Base-by-base conservation (phyloP, 805 yeast species). In the Wickerhamiella shivajii region DNA sequence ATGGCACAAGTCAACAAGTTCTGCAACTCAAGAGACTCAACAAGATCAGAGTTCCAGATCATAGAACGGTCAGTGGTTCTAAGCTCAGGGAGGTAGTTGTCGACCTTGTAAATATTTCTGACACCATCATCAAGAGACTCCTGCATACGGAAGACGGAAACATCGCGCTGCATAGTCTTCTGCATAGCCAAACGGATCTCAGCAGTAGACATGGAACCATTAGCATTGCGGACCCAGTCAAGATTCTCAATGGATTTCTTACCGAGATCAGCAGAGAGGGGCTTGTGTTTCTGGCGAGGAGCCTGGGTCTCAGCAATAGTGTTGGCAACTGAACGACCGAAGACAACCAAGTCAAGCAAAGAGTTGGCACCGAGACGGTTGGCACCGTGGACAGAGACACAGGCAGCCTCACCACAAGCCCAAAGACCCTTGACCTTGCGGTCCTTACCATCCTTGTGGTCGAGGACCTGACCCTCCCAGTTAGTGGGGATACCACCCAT, bases 401-500 rank as follows among this genome's bases (percentile, higher is more conserved):
- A 87, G 28, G 96, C 98, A 45, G 93, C 85, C 67, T 87, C 98
- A 69, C 98, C 98, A 67, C 96, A 84, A 11, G 98, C 96, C 58
- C 72, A 69, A 48, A 87, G 69, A 53, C 98, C 98, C 52, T 87
- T 90, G 42, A 87, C 90, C 47, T 78, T 72, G 54, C 69, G 72
- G 58, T 90, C 98, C 52, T 87, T 74, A 49, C 98, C 98, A 32
- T 68, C 62, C 54, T 71, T 87, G 54, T 78, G 83, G 29, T 81
- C 81, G 43, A 87, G 57, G 34, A 74, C 96, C 66, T 87, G 96
- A 67, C 97, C 98, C 45, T 77, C 79, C 78, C 83, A 90, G 60
- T 77, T 81, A 46, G 98, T 90, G 60, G 98, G 98, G 46, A 87
- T 81, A 74, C 97, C 97, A 62, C 98, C 98, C 98, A 87, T 87